These are phyloP conservation scores for Melocanna baccifera DNA, from an alignment of 176 grass and related monocot genomes.

Conservation along the genomic window DNA sequence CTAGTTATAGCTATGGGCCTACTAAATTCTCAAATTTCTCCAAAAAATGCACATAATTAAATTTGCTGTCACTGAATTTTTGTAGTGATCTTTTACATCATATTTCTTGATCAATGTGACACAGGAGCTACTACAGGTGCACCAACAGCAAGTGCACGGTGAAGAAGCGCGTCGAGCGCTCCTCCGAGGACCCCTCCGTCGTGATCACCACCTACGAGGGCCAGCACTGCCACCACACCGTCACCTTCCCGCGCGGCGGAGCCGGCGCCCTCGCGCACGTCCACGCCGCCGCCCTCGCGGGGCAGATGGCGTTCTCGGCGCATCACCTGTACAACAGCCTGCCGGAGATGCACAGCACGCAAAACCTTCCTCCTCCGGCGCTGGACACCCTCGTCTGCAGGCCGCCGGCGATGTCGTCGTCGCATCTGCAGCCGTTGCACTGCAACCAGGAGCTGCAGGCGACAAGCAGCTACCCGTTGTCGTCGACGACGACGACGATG, in stretches of 20 bases:
- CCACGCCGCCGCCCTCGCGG: slow-evolving; percentile 28
- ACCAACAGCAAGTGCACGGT: slow-evolving; percentile 70
- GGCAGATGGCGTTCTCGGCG: slow-evolving; percentile 23
- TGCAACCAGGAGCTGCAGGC: slow-evolving; percentile 28
- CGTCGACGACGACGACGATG: not conserved
- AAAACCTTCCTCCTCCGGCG: not conserved
- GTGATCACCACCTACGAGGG: slow-evolving; percentile 90
- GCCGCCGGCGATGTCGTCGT: not conserved
- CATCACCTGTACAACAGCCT: slow-evolving; percentile 16
- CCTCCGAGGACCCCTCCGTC: slow-evolving; percentile 54
- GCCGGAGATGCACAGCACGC: not conserved
- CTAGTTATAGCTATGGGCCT: not conserved
- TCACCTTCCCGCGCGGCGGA: slow-evolving; percentile 35
- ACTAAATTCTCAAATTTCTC: not conserved
- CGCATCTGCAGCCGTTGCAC: not conserved
- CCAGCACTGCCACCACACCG: slow-evolving; percentile 74
- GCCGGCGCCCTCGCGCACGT: not conserved
- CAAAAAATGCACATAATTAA: not conserved
- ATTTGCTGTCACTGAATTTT: not conserved
- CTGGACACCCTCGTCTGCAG: not conserved
- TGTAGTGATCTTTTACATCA: not conserved
- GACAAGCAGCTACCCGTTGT: not conserved
- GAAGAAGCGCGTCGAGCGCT: slow-evolving; percentile 83
- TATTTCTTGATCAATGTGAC: not conserved
- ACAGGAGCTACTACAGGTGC: slow-evolving; percentile 83